Conservation (phyloP, 768 basidiomycete genomes). For the Sporobolomyces phaffii region DNA sequence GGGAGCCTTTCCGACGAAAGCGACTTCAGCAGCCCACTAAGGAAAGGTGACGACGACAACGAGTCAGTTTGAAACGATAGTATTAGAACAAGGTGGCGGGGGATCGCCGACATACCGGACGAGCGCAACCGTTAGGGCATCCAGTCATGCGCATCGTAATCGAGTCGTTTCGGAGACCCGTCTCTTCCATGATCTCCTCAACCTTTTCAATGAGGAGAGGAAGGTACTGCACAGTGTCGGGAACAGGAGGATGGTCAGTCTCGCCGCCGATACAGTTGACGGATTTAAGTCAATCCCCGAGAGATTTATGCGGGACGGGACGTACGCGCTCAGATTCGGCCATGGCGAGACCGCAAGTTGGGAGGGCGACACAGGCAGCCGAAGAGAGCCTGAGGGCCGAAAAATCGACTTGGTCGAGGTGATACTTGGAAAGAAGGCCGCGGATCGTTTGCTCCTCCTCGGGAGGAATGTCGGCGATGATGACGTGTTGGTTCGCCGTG, state of each 20-base stretch:
- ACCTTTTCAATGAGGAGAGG: slow-evolving; percentile 89
- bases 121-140: slow-evolving; percentile 53
- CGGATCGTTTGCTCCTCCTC: slow-evolving; percentile 73
- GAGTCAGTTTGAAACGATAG: not conserved
- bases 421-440: slow-evolving; percentile 69
- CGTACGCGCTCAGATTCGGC: slow-evolving; percentile 67
- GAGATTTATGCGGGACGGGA: too few relatives aligned
- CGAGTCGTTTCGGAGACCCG: slow-evolving; percentile 82
- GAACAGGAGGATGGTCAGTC: slow-evolving; percentile 1
- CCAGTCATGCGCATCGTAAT: slow-evolving; percentile 99
- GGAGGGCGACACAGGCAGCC: slow-evolving; percentile 95
- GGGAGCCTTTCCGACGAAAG: slow-evolving; percentile 88
- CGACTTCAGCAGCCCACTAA: slow-evolving; percentile 80
- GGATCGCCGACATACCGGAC: slow-evolving; percentile 27
- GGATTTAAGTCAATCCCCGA: too few relatives aligned
- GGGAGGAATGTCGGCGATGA: slow-evolving; percentile 73
- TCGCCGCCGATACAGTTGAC: too few relatives aligned
- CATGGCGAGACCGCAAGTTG: slow-evolving; percentile 64
- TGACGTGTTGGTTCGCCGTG: slow-evolving; percentile 89
- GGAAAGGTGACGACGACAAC: not conserved
- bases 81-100: not conserved
- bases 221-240: slow-evolving; percentile 59
- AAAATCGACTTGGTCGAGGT: slow-evolving; percentile 76
- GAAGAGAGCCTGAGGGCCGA: slow-evolving; percentile 76
- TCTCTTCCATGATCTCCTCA: slow-evolving; percentile 88